Base-by-base conservation (phyloP, 768 basidiomycete species). In the Tricholoma sp. region DNA sequence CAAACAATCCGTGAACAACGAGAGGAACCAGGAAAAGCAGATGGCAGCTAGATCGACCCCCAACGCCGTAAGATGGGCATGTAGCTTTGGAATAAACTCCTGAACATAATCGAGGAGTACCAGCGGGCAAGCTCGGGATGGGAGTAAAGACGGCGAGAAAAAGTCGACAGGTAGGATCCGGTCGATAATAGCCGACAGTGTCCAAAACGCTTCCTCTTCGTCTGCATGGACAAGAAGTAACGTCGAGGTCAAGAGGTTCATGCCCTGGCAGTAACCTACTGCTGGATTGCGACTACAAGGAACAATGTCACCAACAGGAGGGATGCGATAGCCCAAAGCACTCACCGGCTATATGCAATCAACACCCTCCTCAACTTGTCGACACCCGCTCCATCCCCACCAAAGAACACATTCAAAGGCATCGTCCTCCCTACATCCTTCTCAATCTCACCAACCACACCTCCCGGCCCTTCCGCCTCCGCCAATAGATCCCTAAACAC, bases 161-260 rank as follows among this genome's bases (percentile, higher is more conserved):
- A 97, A 99, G 54, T 95, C 88, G 56, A 88, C 83, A 0, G 97
- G 97, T 0, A 98, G 80, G 39, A 95, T 84, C 9, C 84, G 83
- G 69, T 96, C 94, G 43, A 98, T 84, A 62, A 98, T 88, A 11
- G 91, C 91, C 0, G 85, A 76, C 10, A 98, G 86, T 31, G 89
- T 89, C 95, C 95, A 98, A 66, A 97, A 98, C 0, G 96, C 96
- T 59, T 96, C 93, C 73, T 98, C 95, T 71, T 99, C 96, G 61
- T 96, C 89, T 0, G 93, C 91, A 61, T 96, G 88, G 0, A 94
- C 92, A 1, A 99, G 81, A 0, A 99, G 80, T 2, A 99, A 78
- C 0, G 96, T 98, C 2, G 97, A 98, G 0, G 95, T 91, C 61
- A 99, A 85, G 57, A 98, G 84, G 70, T 97, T 94, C 91, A 95